Evolutionary conservation across 768 basidiomycete species (phyloP), one percentile per base, ranked within the genome.

Genomic region (Podaxis sp.): DNA sequence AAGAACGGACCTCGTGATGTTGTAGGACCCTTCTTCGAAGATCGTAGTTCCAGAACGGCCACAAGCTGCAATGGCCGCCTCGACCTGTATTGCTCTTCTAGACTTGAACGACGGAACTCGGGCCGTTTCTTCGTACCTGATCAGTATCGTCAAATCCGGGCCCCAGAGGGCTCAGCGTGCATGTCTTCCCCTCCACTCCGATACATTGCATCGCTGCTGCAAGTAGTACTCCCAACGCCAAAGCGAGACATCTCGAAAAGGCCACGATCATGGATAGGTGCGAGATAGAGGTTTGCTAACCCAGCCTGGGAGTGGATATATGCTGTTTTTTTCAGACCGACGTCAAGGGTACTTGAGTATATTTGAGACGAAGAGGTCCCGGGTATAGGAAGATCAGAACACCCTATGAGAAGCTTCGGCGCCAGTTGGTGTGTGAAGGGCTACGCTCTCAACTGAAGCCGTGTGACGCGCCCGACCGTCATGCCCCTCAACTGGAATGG

Each of bases 31-130:
- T 0, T 72, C 44, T 51, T 75, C 77, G 66, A 86, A 80, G 4
- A 78, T 70, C 0, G 77, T 82, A 2, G 72, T 78, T 2, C 84
- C 83, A 54, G 71, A 72, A 39, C 80, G 77, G 0, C 84, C 84
- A 66, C 84, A 86, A 55, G 67, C 67, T 39, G 76, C 71, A 53
- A 86, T 84, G 1, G 83, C 84, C 9, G 70, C 73, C 61, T 82
- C 77, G 7, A 86, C 79, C 81, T 84, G 54, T 9, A n/a, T 24
- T 26, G 12, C 8, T 53, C 36, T 54, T 22, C 51, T 39, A 64
- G 12, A 54, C 33, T 51, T 15, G 24, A 52, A 33, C 6, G 5
- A 3, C 56, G 60, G 19, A 63, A 36, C 52, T 26, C 60, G 6
- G 28, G 56, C 22, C 59, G 46, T 8, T 26, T 22, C 13, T 55